Evolutionary conservation across 805 yeast genomes (phyloP).

Genomic region (Cyberlindnera japonica): DNA sequence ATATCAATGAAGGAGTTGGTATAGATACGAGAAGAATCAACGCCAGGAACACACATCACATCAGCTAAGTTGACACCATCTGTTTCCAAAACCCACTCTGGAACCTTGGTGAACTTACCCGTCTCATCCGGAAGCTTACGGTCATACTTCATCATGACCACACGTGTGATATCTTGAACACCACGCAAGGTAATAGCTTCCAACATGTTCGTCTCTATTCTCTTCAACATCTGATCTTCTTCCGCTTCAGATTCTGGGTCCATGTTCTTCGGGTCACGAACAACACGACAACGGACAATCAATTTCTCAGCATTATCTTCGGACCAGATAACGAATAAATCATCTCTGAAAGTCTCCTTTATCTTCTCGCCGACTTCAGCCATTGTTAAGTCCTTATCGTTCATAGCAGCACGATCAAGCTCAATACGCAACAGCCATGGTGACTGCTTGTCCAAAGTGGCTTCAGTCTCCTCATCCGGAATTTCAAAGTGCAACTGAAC

Average conservation of each 20-base stretch:
- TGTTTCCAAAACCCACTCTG: conserved; percentile 98
- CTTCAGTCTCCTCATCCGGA: conserved; percentile 97
- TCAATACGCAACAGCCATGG: conserved; percentile 98
- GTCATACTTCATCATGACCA: conserved; percentile 78
- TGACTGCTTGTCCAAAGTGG: conserved; percentile 87
- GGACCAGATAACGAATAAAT: conserved; percentile 96
- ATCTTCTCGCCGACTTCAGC: conserved; percentile 97
- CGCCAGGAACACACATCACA: conserved; percentile 93
- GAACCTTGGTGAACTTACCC: conserved; percentile 85
- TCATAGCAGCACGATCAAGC: conserved; percentile 97
- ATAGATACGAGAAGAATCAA: conserved; percentile 84
- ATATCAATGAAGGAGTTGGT: conserved; percentile 97
- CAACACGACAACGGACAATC: conserved; percentile 96
- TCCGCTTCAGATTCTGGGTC: conserved; percentile 95
- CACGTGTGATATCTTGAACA: conserved; percentile 86
- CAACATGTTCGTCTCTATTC: conserved; percentile 93
- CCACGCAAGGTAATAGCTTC: conserved; percentile 95
- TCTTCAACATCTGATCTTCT: conserved; percentile 93
- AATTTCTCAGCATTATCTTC: conserved; percentile 98
- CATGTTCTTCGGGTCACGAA: conserved; percentile 89
- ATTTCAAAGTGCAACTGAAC: conserved; percentile 96
- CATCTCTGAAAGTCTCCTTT: conserved; percentile 88
- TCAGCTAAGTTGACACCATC: conserved; percentile 97
- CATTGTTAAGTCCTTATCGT: conserved; percentile 96
- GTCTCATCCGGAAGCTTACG: conserved; percentile 65